Evolutionary conservation across 495 filamentous ascomycete genomes (phyloP), one percentile per base, ranked within the genome.

Genomic region (Penicillium odoratum): DNA sequence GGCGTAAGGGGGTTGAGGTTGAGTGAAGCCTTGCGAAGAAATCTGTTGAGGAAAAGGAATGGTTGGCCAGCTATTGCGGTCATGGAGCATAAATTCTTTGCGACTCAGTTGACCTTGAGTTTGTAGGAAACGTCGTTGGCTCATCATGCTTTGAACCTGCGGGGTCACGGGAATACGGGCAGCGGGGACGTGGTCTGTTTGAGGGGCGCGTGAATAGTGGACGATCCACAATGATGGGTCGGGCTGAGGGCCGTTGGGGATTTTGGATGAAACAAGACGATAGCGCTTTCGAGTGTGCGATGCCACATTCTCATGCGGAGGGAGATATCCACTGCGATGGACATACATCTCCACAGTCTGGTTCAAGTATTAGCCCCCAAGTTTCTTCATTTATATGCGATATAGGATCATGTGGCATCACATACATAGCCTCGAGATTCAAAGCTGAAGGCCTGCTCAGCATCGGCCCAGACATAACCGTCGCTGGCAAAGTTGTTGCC

Each of bases 11-110:
- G 59, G 62, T 18, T 65, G 69, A 5, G 71, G 64, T 51, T 73
- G 74, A 5, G 57, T 57, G 25, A 74, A 77, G 40, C 67, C 70
- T 55, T 76, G 77, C 11, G 74, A 72, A 11, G 68, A 64, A 66
- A 73, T 72, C 43, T 77, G 75, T 5, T 68, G 66, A 2, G 92
- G 90, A 53, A 91, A 83, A 42, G 84, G 83, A 53, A 98, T 88
- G 13, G 85, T 82, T 6, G 94, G 93, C 93, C 93, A 98, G 70
- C 88, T 94, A 48, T 81, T 79, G 7, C 90, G 83, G 71, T 98
- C 94, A 42, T 87, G 83, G 25, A 98, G 82, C 83, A 97, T 92
- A 67, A 98, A 98, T 62, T 97, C 92, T 63, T 96, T 97, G 56
- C 89, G 88, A 43, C 85, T 81, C 33, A 97, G 84, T 65, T 91